Evolutionary conservation across 306 rosid genomes (phyloP), one percentile per base, ranked within the genome.

Genomic region (Pterocarpus santalinus): DNA sequence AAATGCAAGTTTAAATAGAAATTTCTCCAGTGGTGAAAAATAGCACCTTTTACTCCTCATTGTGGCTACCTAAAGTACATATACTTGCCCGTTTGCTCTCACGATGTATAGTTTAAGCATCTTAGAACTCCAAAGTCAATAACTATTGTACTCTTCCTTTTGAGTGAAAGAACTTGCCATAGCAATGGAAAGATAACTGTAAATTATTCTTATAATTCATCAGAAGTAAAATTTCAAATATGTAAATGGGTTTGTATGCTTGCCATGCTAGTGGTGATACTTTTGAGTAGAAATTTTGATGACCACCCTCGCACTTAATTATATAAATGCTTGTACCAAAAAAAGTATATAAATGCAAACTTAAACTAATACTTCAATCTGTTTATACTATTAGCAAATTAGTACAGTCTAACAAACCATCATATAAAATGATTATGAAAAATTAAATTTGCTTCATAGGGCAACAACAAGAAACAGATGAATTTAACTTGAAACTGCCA

Each of bases 391-490:
- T 46, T n/a, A 17, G 53, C 1, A 69, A 30, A 38, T 38, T 52
- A 51, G 55, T 3, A 53, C 33, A 52, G 49, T 32, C n/a, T 46
- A 55, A 33, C 67, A 52, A 64, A 72, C 71, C 49, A 17, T 17
- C 73, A 47, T 12, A 11, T 56, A 36, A 8, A 22, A 39, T 47
- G 77, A 41, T 9, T 14, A 49, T 49, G 34, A 17, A 35, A 35
- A 35, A 7, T 39, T 14, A 15, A 38, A n/a, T 62, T 17, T 8
- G 1, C 34, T 14, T 34, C 28, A 55, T 11, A 64, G 34, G 35
- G 65, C 36, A 77, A 43, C n/a, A 65, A 41, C 7, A 77, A 70
- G 16, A 56, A 56, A 65, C 60, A 78, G 10, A 65, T 57, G 3
- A 17, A n/a, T 63, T 32, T 52, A 46, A 47, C 43, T 17, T 34